A percentile compares a stretch with the other conserved stretches of the same genome.
These are phyloP conservation scores for Avicennia marina DNA, from an alignment of 257 asterid genomes.

Conservation along the genomic window DNA sequence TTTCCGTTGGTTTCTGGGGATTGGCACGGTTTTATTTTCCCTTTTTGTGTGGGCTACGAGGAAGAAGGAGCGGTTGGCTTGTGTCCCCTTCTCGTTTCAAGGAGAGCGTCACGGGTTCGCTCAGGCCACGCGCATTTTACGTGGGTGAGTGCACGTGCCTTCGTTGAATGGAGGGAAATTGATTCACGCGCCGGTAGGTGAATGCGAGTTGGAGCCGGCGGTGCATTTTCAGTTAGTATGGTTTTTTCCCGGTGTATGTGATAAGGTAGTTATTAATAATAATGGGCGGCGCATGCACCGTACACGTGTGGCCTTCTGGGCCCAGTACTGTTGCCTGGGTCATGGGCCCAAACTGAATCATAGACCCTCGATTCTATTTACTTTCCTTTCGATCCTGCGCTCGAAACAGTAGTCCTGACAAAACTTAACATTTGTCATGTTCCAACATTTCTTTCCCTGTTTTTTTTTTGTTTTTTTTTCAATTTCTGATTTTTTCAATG, in stretches of 20 bases:
- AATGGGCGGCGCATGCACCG: conserved; percentile 27
- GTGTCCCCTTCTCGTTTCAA: too few species aligned
- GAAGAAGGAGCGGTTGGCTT: too few species aligned
- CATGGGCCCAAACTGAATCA: conserved; percentile 12
- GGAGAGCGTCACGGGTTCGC: too few species aligned
- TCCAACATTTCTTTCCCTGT: too few species aligned
- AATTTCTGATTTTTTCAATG: too few species aligned
- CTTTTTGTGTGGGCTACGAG: not conserved
- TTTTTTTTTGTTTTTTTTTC: too few species aligned
- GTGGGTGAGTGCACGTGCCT: too few species aligned
- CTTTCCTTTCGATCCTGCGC: not conserved
- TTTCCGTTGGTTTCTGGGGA: not conserved
- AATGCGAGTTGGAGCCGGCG: not conserved
- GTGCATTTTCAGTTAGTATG: conserved; percentile 39
- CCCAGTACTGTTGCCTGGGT: conserved; percentile 29
- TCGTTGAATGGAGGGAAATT: not conserved
- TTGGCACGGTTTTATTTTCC: not conserved
- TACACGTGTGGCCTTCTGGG: conserved; percentile 36
- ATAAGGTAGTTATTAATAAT: conserved; percentile 17
- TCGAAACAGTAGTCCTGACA: too few species aligned
- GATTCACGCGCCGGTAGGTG: conserved; percentile 13
- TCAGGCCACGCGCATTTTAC: too few species aligned
- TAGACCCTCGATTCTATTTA: conserved; percentile 20
- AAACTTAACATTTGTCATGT: too few species aligned
- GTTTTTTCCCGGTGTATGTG: conserved; percentile 8